Evolutionary conservation across 1,139 yeast species (phyloP), one percentile per base, ranked within the genome.

Genomic region (Pichia sp.): DNA sequence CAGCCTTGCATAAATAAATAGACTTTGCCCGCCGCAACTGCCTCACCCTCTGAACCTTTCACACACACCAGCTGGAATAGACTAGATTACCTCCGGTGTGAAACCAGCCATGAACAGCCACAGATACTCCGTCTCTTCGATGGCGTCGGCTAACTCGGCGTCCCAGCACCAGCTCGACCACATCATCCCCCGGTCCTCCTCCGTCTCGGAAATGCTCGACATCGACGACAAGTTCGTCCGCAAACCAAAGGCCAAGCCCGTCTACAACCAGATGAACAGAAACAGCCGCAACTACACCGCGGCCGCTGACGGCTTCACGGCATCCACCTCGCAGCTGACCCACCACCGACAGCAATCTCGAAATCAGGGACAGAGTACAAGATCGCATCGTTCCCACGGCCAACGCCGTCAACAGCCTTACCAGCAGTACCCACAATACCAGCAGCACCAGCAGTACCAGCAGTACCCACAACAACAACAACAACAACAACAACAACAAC

Each of bases 201-300:
- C 79, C 6, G 78, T 55, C 1, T 41, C 50, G 3, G 61, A 56
- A 10, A 58, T 58, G 56, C 38, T 76, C 49, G 61, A 66, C 14
- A 61, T 77, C 44, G 81, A 78, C 29, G 71, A 68, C 42, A 71
- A 70, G 59, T 77, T 79, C 58, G 61, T 63, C 33, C 72, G 73
- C 55, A 72, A 69, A 55, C 60, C 73, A 29, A 63, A 71, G 44
- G 10, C 20, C 7, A 71, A 72, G 27, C 55, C 56, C 12, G 55
- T 36, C 24, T 45, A 51, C 30, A 45, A 51, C 6, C 43, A 46
- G 8, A 6, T 56, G 43, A 54, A 54, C 29, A 52, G 57, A 38
- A 53, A 41, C 31, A 49, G 53, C 31, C n/a, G 33, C 7, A 46
- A 33, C 30, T 49, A 31, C 16, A 42, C 9, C 16, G 31, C 38